A percentile compares a stretch with the other conserved stretches of the same genome.
Evolutionary conservation across 441 rosid species (phyloP).

Genomic region (Gossypium gossypioides): DNA sequence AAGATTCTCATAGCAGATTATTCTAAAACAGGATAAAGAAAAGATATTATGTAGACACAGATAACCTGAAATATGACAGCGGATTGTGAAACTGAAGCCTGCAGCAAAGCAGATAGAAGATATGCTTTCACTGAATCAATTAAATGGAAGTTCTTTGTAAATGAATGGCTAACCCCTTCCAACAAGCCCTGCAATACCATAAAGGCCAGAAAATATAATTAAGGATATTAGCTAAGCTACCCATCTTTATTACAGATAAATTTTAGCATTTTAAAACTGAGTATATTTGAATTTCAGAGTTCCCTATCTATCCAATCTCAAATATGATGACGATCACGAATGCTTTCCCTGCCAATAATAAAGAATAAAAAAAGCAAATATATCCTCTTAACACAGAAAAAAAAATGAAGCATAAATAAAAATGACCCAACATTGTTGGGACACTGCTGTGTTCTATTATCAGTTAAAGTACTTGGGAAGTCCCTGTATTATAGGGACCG

Average conservation of each 20-base stretch:
- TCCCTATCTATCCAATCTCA: background rate
- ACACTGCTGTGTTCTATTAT: conserved; percentile 1
- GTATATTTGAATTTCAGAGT: conserved; percentile 4
- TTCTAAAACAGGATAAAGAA: conserved; percentile 16
- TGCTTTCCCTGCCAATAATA: background rate
- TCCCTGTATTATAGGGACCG: too few species aligned
- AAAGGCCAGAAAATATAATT: background rate
- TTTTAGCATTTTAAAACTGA: background rate
- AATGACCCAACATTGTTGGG: background rate
- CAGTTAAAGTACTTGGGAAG: too few species aligned
- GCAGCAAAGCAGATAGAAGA: conserved; percentile 90
- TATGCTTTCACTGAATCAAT: conserved; percentile 98
- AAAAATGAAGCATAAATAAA: background rate
- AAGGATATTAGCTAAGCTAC: background rate
- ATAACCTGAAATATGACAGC: conserved; percentile 86
- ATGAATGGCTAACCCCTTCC: conserved; percentile 91
- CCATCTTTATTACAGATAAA: background rate
- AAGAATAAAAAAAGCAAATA: conserved; percentile 8
- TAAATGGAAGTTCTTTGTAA: conserved; percentile 88
- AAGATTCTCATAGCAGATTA: conserved; percentile 14
- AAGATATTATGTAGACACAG: conserved; percentile 11
- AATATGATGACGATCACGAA: background rate
- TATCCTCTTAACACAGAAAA: background rate
- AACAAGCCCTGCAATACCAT: conserved; percentile 65
- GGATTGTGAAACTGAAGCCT: conserved; percentile 93